A percentile compares a stretch with the other conserved stretches of the same genome.
Conservation (phyloP, 805 yeast species). For the Yarrowia deformans region DNA sequence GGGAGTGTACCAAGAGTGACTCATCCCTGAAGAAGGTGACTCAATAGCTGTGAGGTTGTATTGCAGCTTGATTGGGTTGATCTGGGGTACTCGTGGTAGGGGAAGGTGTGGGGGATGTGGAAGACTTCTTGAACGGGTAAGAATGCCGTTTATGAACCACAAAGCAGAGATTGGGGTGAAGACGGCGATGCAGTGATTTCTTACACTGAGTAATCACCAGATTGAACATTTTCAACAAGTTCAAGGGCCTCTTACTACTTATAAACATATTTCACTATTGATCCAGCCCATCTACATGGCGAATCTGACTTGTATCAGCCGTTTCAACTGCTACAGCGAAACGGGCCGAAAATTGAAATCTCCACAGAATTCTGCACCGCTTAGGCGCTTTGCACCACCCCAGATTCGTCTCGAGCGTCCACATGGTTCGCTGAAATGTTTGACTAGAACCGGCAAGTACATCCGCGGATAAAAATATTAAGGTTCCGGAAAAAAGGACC, state of each 20-base stretch:
- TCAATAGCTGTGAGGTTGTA: not conserved
- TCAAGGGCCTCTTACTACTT: too few species aligned
- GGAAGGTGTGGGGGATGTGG: not conserved
- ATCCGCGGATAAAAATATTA: constrained; percentile 15
- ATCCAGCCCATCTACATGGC: too few species aligned
- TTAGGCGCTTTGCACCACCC: not conserved
- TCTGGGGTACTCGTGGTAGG: not conserved
- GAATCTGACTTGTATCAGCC: not conserved
- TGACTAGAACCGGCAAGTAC: constrained; percentile 30
- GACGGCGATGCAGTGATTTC: too few species aligned
- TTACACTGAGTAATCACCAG: too few species aligned
- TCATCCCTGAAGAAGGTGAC: not conserved
- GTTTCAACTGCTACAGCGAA: not conserved
- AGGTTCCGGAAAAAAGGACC: constrained; percentile 6
- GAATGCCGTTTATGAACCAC: not conserved
- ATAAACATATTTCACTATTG: too few species aligned
- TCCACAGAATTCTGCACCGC: not conserved
- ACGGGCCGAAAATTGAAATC: not conserved
- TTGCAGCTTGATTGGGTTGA: not conserved
- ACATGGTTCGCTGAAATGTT: not conserved
- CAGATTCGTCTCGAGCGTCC: not conserved
- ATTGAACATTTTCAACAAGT: too few species aligned
- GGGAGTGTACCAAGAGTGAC: not conserved
- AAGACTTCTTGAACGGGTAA: not conserved
- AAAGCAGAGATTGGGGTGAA: too few species aligned